Conservation (phyloP, 495 filamentous ascomycete genomes). For the Elasticomyces elasticus region DNA sequence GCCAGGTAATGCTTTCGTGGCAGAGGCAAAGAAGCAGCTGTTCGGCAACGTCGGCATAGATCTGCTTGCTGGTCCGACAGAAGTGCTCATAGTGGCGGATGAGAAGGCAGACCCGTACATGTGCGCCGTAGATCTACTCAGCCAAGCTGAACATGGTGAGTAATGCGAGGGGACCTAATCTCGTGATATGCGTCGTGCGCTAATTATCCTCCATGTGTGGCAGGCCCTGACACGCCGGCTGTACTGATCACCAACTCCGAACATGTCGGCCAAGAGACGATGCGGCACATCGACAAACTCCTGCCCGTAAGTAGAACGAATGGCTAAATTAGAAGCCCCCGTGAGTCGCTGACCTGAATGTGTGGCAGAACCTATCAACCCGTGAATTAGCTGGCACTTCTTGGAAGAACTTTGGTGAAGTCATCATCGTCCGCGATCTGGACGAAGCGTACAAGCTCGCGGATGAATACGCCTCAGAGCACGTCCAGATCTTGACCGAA, state of each 20-base stretch:
- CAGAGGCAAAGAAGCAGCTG: conserved; percentile 45
- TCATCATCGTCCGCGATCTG: conserved; percentile 35
- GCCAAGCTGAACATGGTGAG: conserved; percentile 41
- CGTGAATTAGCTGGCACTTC: conserved; percentile 35
- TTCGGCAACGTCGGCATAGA: conserved; percentile 48
- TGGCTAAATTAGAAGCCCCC: too few relatives aligned
- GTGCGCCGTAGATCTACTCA: conserved; percentile 42
- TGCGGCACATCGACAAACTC: conserved; percentile 33
- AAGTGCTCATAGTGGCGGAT: conserved; percentile 44
- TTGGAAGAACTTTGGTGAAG: conserved; percentile 43
- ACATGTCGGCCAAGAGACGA: conserved; percentile 33
- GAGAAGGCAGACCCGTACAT: conserved; percentile 42
- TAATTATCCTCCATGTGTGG: too few relatives aligned
- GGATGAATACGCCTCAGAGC: conserved; percentile 43
- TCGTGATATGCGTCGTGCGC: too few relatives aligned
- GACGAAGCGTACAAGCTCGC: conserved; percentile 43
- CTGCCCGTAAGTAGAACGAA: too few relatives aligned
- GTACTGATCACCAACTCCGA: conserved; percentile 23
- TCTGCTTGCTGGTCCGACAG: conserved; percentile 44
- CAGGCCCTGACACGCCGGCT: conserved; percentile 38
- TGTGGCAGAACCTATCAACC: conserved; percentile 37
- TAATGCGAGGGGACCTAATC: background rate
- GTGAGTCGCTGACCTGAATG: too few relatives aligned
- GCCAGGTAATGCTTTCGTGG: conserved; percentile 46
- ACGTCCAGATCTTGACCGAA: conserved; percentile 45